These are phyloP conservation scores for Glycyrrhiza uralensis DNA, from an alignment of 306 rosid genomes.

Conservation along the genomic window DNA sequence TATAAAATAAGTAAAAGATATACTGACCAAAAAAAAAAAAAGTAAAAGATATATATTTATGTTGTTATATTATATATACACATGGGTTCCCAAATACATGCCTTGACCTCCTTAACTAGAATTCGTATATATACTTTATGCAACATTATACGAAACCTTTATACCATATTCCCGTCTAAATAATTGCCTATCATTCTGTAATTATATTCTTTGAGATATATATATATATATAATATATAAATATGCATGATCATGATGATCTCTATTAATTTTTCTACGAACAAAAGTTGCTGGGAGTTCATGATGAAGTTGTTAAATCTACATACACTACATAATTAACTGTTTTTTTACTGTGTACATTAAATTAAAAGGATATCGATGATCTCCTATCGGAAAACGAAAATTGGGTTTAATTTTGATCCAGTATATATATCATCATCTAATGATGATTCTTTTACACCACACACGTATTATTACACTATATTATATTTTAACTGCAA, in stretches of 20 bases:
- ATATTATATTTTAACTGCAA: neutral
- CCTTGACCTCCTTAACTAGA: neutral
- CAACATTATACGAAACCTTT: conserved; percentile 35
- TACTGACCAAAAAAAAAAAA: no score
- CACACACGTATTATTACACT: neutral
- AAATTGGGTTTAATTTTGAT: neutral
- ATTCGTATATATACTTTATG: conserved; percentile 36
- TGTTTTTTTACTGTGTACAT: neutral
- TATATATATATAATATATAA: no score
- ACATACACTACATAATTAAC: neutral
- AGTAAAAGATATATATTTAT: no score
- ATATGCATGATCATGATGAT: no score
- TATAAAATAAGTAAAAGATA: no score
- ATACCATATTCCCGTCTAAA: conserved; percentile 9
- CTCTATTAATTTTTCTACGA: neutral
- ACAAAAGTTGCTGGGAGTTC: neutral
- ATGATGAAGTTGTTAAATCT: neutral
- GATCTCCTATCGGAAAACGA: neutral
- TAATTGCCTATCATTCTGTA: neutral
- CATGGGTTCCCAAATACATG: neutral
- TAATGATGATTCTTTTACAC: neutral
- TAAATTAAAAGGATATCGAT: neutral
- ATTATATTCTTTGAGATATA: neutral
- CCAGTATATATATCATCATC: neutral
- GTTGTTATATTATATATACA: no score